Evolutionary conservation across 192 early-diverging fungal genomes (phyloP).

Genomic region (Thamnidium elegans): DNA sequence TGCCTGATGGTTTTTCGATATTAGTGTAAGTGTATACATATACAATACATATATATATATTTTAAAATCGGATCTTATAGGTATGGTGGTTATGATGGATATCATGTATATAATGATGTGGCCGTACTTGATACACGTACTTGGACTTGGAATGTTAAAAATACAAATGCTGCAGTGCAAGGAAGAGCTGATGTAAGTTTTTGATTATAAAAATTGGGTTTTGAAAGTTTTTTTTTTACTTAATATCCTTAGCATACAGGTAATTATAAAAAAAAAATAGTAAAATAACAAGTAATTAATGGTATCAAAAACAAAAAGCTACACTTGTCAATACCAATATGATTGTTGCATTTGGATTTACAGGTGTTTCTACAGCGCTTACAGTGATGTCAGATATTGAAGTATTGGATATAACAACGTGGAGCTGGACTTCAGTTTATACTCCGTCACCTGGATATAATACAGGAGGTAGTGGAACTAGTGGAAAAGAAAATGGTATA

Average conservation of each 20-base stretch:
- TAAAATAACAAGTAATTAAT: not conserved
- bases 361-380: constrained; percentile 32
- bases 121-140: constrained; percentile 28
- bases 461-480: not conserved
- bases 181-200: constrained; percentile 37
- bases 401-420: constrained; percentile 27
- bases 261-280: constrained; percentile 6
- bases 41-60: not conserved
- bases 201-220: not conserved
- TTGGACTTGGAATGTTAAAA: constrained; percentile 38
- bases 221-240: constrained; percentile 1
- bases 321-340: constrained; percentile 31
- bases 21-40: constrained; percentile 24
- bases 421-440: constrained; percentile 34
- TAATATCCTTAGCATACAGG: constrained; percentile 29
- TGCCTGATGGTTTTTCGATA: constrained; percentile 34
- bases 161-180: constrained; percentile 33
- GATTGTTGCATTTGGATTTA: constrained; percentile 39
- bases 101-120: constrained; percentile 37
- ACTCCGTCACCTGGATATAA: constrained; percentile 16
- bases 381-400: constrained; percentile 34
- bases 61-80: not conserved
- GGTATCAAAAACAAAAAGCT: constrained; percentile 13
- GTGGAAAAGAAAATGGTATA: not conserved
- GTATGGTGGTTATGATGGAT: constrained; percentile 37